Percentiles rank a stretch among this genome's conserved stretches.
Conservation (phyloP, 306 rosid genomes). For the Hippophae rhamnoides region DNA sequence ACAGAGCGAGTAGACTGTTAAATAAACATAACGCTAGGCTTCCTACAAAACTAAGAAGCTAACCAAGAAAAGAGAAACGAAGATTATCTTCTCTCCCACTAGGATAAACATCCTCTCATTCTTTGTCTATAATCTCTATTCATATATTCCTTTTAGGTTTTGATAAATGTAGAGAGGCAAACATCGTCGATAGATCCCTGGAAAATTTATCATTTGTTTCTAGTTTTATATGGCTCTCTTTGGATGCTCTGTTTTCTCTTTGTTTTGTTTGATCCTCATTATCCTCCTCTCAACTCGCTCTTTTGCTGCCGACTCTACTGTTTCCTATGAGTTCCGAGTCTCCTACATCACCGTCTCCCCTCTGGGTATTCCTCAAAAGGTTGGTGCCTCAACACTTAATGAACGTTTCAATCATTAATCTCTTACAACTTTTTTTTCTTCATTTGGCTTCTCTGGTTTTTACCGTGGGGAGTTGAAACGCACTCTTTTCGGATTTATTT, state of each 20-base stretch:
- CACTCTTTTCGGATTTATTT: too few species aligned
- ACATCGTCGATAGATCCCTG: background rate
- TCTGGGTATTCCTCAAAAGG: constrained; percentile 73
- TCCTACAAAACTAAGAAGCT: too few species aligned
- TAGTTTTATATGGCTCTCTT: constrained; percentile 28
- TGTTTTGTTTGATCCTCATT: constrained; percentile 32
- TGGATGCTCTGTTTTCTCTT: constrained; percentile 21
- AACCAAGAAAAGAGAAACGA: too few species aligned
- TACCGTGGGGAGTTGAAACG: too few species aligned
- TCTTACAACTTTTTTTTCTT: too few species aligned
- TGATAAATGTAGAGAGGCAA: background rate
- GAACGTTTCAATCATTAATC: background rate
- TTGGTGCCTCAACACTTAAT: constrained; percentile 11
- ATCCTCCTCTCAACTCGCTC: constrained; percentile 33
- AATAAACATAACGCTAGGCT: too few species aligned
- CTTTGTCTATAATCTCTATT: too few species aligned
- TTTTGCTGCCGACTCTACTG: constrained; percentile 48
- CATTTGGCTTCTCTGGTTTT: too few species aligned
- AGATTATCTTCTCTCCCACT: too few species aligned
- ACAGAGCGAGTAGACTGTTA: too few species aligned
- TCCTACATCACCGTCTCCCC: constrained; percentile 68
- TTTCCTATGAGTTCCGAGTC: constrained; percentile 42
- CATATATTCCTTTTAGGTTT: background rate
- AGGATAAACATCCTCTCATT: too few species aligned
- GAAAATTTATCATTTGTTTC: background rate